These are phyloP conservation scores for maize (Zea mays) DNA, from an alignment of 176 grass and related monocot species.

Conservation along the genomic window Zm-B73-REFERENCE-NAM-5.0 NC_050100.1:24310501-24311000, in stretches of 20 bases:
- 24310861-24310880: conserved; percentile 2
- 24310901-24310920: conserved; percentile 24
- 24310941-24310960: conserved; percentile 31
- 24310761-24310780: conserved; percentile 7
- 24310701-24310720: not conserved
- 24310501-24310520: conserved; percentile 39
- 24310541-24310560: conserved; percentile 65
- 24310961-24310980: conserved; percentile 28
- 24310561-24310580: conserved; percentile 52
- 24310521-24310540: conserved; percentile 79
- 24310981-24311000: conserved; percentile 3
- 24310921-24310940: conserved; percentile 11
- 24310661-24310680: conserved; percentile 25
- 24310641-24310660: conserved; percentile 49
- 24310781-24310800: not conserved
- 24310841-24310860: conserved; percentile 9
- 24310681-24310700: conserved; percentile 23
- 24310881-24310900: not conserved
- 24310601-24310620: conserved; percentile 73
- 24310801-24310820: not conserved
- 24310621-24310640: conserved; percentile 65
- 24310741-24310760: not conserved
- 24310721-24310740: conserved; percentile 7
- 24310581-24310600: conserved; percentile 80
- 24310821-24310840: not conserved